Evolutionary conservation across 2,329 filamentous ascomycete genomes (phyloP), one percentile per base, ranked within the genome.

Genomic region (Penicillium verrucosum): DNA sequence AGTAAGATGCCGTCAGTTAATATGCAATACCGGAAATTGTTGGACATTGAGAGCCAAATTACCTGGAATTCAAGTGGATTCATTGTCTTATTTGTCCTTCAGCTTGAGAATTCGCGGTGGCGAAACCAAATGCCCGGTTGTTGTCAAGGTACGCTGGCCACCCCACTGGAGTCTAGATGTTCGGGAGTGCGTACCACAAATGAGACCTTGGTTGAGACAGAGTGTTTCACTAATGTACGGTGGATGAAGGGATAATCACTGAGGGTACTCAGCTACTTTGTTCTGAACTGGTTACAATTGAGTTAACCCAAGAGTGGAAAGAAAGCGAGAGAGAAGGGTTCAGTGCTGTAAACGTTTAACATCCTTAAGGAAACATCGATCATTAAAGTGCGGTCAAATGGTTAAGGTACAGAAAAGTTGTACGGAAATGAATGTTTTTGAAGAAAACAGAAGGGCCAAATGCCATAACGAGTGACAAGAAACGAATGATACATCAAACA

Each of bases 401-500:
- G 18, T 29, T 36, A 52, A 48, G 36, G 21, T 55, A 54, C 54
- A 50, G 2, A 42, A 47, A 42, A 38, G 36, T 40, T 47, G 49
- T 60, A 49, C 51, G 36, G n/a, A 53, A 50, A 56, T 14, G 38
- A 38, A 34, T 21, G 25, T 3, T 7, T 37, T 29, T 10, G 18
- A 44, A 41, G 53, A 3, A 29, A 50, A 40, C 5, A 36, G 18
- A n/a, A 46, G 11, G n/a, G 10, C 3, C 23, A 5, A 4, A n/a
- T 6, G 23, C 25, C 37, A 27, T 29, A 63, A 62, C 36, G 61
- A 64, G 51, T 41, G 61, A 64, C 54, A 48, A n/a, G 25, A 30
- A 34, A 21, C 14, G 50, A 18, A 25, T 14, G 23, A 27, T 38
- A 36, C 30, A 51, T 41, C 18, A 12, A 41, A 37, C 12, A 21